Conservation (phyloP, 2,329 filamentous ascomycete genomes). For the Monilinia laxa region DNA sequence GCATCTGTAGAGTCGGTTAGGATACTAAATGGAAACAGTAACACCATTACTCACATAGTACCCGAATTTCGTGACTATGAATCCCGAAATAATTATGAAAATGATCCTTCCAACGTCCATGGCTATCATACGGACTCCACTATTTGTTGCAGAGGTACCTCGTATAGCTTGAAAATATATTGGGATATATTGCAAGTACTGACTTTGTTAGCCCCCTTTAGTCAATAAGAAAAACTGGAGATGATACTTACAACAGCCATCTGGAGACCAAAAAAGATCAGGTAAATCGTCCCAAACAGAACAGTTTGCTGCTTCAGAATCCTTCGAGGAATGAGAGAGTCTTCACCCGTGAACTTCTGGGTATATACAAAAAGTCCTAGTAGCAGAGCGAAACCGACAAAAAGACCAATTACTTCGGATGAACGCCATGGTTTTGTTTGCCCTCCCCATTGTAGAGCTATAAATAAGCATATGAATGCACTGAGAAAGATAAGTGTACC, state of each 20-base stretch:
- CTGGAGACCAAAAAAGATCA: not conserved
- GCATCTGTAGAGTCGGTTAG: not conserved
- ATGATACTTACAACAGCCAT: not conserved
- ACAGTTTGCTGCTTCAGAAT: constrained; percentile 2
- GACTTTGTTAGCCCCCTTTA: not conserved
- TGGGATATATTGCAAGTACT: constrained; percentile 6
- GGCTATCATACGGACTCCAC: not conserved
- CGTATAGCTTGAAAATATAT: constrained; percentile 9
- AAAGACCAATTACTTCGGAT: constrained; percentile 38
- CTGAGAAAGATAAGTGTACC: constrained; percentile 54
- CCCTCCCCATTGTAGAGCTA: constrained; percentile 46
- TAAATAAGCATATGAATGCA: constrained; percentile 54
- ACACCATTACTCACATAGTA: not conserved
- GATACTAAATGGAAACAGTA: not conserved
- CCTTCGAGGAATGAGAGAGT: not conserved
- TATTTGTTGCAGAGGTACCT: not conserved
- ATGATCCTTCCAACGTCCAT: not conserved
- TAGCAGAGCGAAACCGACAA: constrained; percentile 36
- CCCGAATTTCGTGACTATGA: constrained; percentile 4
- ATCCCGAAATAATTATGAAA: not conserved
- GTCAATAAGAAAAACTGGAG: not conserved
- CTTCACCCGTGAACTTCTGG: not conserved
- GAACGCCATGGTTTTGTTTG: constrained; percentile 27
- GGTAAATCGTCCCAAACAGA: not conserved
- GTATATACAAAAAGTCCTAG: constrained; percentile 29